Conservation (phyloP, 805 yeast species). For the Ogataea minuta region DNA sequence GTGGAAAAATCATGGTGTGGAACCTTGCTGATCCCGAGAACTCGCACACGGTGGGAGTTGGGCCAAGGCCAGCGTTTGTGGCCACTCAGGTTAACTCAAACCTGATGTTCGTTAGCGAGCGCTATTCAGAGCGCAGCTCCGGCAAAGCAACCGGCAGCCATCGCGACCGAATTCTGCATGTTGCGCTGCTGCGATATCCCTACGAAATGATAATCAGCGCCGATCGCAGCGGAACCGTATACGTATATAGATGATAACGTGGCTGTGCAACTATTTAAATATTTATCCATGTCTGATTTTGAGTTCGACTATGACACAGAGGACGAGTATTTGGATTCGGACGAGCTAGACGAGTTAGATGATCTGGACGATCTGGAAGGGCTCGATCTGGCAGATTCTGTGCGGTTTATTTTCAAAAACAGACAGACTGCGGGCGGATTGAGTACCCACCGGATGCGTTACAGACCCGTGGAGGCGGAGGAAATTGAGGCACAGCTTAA, state of each 20-base stretch:
- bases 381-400: constrained; percentile 4
- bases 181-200: constrained; percentile 47
- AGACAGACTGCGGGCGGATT: constrained; percentile 20
- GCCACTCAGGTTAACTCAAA: constrained; percentile 39
- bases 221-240: constrained; percentile 65
- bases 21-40: constrained; percentile 31
- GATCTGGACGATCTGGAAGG: constrained; percentile 13
- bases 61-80: constrained; percentile 21
- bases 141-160: constrained; percentile 30
- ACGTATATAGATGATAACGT: constrained; percentile 44
- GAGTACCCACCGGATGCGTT: constrained; percentile 31
- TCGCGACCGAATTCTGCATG: constrained; percentile 49
- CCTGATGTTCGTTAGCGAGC: constrained; percentile 43
- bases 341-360: constrained; percentile 15
- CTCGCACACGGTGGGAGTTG: constrained; percentile 32
- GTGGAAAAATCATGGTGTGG: constrained; percentile 37
- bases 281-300: constrained; percentile 8
- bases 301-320: constrained; percentile 30
- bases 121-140: constrained; percentile 10
- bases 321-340: constrained; percentile 20
- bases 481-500: constrained; percentile 29
- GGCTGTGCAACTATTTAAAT: constrained; percentile 9
- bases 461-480: constrained; percentile 30
- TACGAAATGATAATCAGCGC: constrained; percentile 61
- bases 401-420: constrained; percentile 22